phyloP scores from a whole-genome alignment of 257 asterid species.

The Solanum pimpinellifolium region DNA sequence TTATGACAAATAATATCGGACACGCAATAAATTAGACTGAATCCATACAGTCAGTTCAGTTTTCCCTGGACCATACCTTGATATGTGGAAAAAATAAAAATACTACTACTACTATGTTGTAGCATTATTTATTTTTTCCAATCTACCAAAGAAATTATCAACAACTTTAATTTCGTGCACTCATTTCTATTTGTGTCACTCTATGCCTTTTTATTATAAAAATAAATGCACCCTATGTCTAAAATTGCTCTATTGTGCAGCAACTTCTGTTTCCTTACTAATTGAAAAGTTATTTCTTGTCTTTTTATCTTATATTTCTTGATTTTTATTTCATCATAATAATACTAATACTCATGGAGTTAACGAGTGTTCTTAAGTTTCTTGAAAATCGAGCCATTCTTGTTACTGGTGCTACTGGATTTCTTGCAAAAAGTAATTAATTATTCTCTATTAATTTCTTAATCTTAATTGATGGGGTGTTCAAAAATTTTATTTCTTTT shows the following conservation, averaged over 20 bases:
- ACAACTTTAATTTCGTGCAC: background rate
- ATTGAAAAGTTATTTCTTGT: background rate
- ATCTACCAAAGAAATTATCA: background rate
- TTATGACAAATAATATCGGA: no score
- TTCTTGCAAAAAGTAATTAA: slow-evolving; percentile 40
- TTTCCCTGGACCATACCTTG: background rate
- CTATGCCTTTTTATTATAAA: background rate
- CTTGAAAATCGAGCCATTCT: slow-evolving; percentile 36
- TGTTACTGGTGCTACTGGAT: slow-evolving; percentile 49
- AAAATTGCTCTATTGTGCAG: background rate
- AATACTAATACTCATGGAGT: slow-evolving; percentile 22
- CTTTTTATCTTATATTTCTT: background rate
- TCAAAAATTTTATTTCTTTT: background rate
- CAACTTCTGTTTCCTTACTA: background rate
- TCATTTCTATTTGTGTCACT: background rate
- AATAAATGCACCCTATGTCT: background rate
- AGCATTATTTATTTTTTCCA: background rate
- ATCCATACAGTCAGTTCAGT: background rate
- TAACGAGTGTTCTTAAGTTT: slow-evolving; percentile 30
- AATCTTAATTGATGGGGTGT: background rate
- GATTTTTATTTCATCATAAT: background rate
- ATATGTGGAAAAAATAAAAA: background rate
- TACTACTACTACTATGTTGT: background rate
- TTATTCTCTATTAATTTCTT: background rate
- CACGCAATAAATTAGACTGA: background rate